Evolutionary conservation across 2,329 filamentous ascomycete species (phyloP), one percentile per base, ranked within the genome.

Genomic region (Pyrenophora seminiperda): DNA sequence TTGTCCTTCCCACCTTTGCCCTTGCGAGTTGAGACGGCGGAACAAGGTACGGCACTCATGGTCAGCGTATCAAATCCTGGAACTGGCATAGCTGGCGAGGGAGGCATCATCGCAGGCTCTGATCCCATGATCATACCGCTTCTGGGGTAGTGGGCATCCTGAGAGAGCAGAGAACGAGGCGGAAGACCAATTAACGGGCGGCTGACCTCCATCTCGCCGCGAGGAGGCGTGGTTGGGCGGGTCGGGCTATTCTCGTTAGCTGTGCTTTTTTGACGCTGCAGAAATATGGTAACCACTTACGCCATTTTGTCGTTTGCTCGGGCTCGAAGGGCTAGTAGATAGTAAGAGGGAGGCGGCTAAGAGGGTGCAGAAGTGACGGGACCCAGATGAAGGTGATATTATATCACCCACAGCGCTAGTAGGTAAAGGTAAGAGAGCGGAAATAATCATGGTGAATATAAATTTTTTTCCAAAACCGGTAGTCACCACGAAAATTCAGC

Each of bases 61-160:
- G 29, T 40, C 14, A 46, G 27, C 18, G 39, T 10, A 5, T 32
- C 27, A 17, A 44, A 41, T 6, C 18, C 18, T 15, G 44, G 36
- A n/a, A 33, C 15, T 19, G 46, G 46, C 4, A 44, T 19, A n/a
- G 42, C 34, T 4, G 55, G 55, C 6, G 55, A 58, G 3, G 55
- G 55, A 5, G 55, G 55, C 15, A 58, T 41, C 4, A 22, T 18
- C 1, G 50, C 34, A 13, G 32, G 40, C 14, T 46, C 36, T 1
- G 49, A 36, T 7, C 48, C 30, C n/a, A 50, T 27, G 24, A 56
- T 41, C 17, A 39, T 34, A 4, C 9, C 29, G 7, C 24, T 18
- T 0, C 13, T 36, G 11, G 18, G 24, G 22, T 18, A 7, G 17
- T 30, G 36, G 7, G 22, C 9, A 7, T 17, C 18, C 11, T 40